These are phyloP conservation scores for Solanum arcanum DNA, from an alignment of 257 asterid genomes.

Conservation along the genomic window DNA sequence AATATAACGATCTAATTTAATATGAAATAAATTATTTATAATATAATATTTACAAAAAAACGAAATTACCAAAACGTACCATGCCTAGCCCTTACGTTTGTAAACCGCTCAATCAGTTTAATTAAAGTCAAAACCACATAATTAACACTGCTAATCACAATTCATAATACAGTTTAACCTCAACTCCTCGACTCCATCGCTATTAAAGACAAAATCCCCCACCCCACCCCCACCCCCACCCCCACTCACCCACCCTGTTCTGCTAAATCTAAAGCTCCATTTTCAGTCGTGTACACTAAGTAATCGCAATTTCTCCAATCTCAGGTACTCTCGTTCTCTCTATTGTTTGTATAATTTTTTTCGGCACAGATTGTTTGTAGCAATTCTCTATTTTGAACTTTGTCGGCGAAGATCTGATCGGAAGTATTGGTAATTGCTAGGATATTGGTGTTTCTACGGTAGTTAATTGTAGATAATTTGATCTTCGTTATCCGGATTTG, in stretches of 20 bases:
- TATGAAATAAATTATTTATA: too few relatives aligned
- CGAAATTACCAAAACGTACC: not conserved
- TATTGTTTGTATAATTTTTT: not conserved
- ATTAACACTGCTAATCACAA: not conserved
- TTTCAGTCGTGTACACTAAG: not conserved
- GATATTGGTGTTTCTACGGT: not conserved
- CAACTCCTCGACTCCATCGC: not conserved
- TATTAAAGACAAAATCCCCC: not conserved
- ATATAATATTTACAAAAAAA: too few relatives aligned
- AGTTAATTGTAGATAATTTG: not conserved
- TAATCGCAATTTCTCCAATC: not conserved
- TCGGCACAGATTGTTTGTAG: not conserved
- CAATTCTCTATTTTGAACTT: not conserved
- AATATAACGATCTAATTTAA: not conserved
- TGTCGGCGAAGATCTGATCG: not conserved
- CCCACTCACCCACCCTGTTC: not conserved
- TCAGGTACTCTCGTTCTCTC: constrained; percentile 1
- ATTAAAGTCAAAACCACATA: not conserved
- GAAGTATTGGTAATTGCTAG: not conserved
- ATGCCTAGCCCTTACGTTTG: not conserved
- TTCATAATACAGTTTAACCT: not conserved
- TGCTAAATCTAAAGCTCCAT: not conserved
- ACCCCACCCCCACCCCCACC: not conserved
- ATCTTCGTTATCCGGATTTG: not conserved
- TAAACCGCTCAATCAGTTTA: not conserved